Evolutionary conservation across 2,329 filamentous ascomycete genomes (phyloP).

Genomic region (Paecilomyces fulvus): DNA sequence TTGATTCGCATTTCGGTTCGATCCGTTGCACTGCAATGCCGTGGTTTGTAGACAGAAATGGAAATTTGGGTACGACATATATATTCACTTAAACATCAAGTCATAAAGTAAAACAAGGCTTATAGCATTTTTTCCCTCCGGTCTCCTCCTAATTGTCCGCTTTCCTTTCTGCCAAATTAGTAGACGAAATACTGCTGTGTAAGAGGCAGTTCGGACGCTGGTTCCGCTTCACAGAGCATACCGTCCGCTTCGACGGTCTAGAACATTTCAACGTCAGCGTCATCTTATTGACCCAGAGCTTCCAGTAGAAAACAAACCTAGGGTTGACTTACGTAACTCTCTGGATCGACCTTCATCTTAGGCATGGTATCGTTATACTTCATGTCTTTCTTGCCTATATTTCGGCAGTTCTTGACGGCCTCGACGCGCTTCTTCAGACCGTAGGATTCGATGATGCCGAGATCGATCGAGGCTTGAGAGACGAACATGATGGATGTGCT

Average conservation of each 20-base stretch:
- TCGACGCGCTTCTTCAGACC: slow-evolving; percentile 71
- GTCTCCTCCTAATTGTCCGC: not conserved
- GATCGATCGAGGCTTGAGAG: slow-evolving; percentile 60
- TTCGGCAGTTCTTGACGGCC: slow-evolving; percentile 66
- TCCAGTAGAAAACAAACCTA: not conserved
- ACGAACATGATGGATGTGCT: slow-evolving; percentile 73
- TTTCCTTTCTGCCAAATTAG: slow-evolving; percentile 28
- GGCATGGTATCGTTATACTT: slow-evolving; percentile 78
- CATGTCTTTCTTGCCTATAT: slow-evolving; percentile 77
- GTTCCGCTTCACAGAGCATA: slow-evolving; percentile 62
- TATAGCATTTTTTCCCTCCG: not conserved
- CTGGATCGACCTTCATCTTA: slow-evolving; percentile 83
- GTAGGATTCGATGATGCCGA: slow-evolving; percentile 62
- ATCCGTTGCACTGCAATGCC: no score
- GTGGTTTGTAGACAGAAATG: no score
- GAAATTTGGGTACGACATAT: no score
- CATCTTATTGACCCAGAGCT: not conserved
- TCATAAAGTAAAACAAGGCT: no score
- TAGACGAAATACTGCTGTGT: slow-evolving; percentile 72
- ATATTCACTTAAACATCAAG: no score
- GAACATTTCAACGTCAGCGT: not conserved
- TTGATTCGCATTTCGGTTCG: no score
- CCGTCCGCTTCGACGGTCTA: slow-evolving; percentile 75
- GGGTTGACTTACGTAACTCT: slow-evolving; percentile 58
- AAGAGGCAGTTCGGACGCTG: slow-evolving; percentile 62